Percentiles rank a stretch among this genome's conserved stretches.
Evolutionary conservation across 2,329 filamentous ascomycete genomes (phyloP).

Genomic region (Lecanicillium sp.): DNA sequence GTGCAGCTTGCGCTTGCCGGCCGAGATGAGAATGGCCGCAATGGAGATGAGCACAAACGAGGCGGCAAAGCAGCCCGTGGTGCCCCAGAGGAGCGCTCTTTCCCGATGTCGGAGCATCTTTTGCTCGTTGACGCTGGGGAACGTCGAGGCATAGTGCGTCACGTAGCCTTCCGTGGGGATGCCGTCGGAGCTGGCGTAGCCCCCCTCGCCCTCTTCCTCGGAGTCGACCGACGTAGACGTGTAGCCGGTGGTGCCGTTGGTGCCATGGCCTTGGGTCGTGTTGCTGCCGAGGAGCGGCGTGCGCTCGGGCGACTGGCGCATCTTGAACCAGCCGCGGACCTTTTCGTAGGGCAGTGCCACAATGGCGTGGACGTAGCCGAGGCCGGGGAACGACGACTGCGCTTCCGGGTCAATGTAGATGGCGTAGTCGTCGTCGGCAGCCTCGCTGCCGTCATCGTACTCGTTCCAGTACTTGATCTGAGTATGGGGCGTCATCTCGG

Average conservation of each 20-base stretch:
- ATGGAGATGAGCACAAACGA: conserved; percentile 58
- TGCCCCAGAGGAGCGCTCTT: conserved; percentile 45
- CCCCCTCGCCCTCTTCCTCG: conserved; percentile 34
- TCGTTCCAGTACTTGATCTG: conserved; percentile 70
- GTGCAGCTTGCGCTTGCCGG: conserved; percentile 58
- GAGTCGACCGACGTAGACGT: conserved; percentile 28
- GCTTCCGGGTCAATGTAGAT: conserved; percentile 69
- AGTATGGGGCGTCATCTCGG: conserved; percentile 19
- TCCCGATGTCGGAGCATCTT: conserved; percentile 44
- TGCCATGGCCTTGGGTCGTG: conserved; percentile 14
- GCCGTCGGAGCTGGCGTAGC: conserved; percentile 46
- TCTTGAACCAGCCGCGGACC: conserved; percentile 42
- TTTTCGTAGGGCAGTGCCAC: conserved; percentile 42
- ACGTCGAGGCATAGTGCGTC: conserved; percentile 39
- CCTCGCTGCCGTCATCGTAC: conserved; percentile 74
- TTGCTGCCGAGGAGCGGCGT: conserved; percentile 18
- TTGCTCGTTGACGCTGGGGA: conserved; percentile 46
- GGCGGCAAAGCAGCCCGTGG: conserved; percentile 46
- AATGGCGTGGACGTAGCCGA: conserved; percentile 50
- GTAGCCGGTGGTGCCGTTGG: conserved; percentile 19
- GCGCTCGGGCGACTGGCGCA: conserved; percentile 18
- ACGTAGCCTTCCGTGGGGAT: conserved; percentile 43
- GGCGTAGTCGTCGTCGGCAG: conserved; percentile 55
- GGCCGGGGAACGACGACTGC: conserved; percentile 51
- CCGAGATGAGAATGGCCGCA: conserved; percentile 56